A percentile compares a stretch with the other conserved stretches of the same genome.
Evolutionary conservation across 805 yeast genomes (phyloP).

Genomic region (Yarrowia deformans): DNA sequence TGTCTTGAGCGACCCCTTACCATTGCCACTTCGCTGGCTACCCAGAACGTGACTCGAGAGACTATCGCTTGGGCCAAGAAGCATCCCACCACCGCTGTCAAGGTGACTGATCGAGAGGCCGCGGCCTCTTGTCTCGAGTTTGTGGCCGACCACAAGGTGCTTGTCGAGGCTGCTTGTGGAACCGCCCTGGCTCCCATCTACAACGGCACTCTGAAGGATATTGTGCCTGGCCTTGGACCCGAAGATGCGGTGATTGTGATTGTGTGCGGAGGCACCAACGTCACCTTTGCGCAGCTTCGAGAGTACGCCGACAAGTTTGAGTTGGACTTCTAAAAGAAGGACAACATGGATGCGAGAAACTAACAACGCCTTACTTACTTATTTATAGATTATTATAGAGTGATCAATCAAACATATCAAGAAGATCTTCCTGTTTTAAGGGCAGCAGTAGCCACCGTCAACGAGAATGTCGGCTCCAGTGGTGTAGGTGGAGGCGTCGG

Average conservation of each 20-base stretch:
- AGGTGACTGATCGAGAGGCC: constrained; percentile 64
- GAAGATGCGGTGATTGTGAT: constrained; percentile 61
- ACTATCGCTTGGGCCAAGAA: constrained; percentile 57
- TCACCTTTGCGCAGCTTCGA: constrained; percentile 44
- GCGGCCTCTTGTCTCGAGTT: constrained; percentile 60
- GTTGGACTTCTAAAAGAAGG: constrained; percentile 41
- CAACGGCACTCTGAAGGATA: constrained; percentile 42
- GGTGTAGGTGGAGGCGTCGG: constrained; percentile 66
- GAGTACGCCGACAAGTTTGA: constrained; percentile 44
- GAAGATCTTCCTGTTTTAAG: neutral
- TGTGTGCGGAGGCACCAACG: constrained; percentile 64
- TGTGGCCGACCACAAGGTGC: constrained; percentile 58
- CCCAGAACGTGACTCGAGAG: constrained; percentile 61
- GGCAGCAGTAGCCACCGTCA: constrained; percentile 26
- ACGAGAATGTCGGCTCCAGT: constrained; percentile 15
- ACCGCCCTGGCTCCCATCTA: constrained; percentile 63
- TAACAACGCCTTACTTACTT: neutral
- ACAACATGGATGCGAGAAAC: neutral
- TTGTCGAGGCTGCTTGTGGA: constrained; percentile 78
- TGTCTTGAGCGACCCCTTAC: constrained; percentile 56
- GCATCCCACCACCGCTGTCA: constrained; percentile 54
- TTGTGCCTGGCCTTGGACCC: constrained; percentile 45
- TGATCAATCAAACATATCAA: neutral
- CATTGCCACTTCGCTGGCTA: constrained; percentile 70
- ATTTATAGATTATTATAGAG: constrained; percentile 28